Evolutionary conservation across 2,329 filamentous ascomycete genomes (phyloP), one percentile per base, ranked within the genome.

Genomic region (Coniochaeta ligniaria): DNA sequence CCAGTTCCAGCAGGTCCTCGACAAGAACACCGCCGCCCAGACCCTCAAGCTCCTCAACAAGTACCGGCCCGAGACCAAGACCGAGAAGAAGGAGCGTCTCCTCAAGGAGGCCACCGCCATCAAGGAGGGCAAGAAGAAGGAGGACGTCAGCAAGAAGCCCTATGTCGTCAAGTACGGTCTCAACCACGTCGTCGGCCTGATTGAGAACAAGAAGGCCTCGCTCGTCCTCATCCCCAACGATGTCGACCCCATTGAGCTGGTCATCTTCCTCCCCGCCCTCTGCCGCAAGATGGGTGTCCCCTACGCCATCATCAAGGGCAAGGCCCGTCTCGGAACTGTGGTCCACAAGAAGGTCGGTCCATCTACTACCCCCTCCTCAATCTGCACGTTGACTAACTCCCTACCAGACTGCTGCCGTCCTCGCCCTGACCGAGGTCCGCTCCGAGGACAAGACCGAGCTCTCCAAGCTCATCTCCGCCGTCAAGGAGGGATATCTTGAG

Each of bases 271-370:
- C 67, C 95, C 95, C 70, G 93, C 95, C 74, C 91, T 99, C 71
- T 99, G 95, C 91, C 91, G 94, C 82, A 99, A 99, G 91, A 99
- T 99, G 94, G 96, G 96, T 83, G 89, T 97, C 72, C 95, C 96
- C 67, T 99, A 98, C 80, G 95, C 93, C 76, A 98, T 99, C 72
- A 87, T 99, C 77, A 99, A 99, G 91, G 95, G 95, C 84, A 99
- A 99, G 91, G 95, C 95, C 70, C 89, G 95, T 82, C 91, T 99
- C 73, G 95, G 95, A 72, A 98, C 95, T 64, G 94, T 99, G 71
- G 94, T 99, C 69, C 94, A 99, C 90, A 97, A 99, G 90, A 99
- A 99, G 89, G 90, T 92, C 52, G 35, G 58, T 20, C 11, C 24
- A 31, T 47, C 6, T 38, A 17, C 28, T 36, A 9, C n/a, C 22